Percentiles rank a stretch among this genome's conserved stretches.
Evolutionary conservation across 2,329 filamentous ascomycete genomes (phyloP).

Genomic region (Mycocentrospora acerina): DNA sequence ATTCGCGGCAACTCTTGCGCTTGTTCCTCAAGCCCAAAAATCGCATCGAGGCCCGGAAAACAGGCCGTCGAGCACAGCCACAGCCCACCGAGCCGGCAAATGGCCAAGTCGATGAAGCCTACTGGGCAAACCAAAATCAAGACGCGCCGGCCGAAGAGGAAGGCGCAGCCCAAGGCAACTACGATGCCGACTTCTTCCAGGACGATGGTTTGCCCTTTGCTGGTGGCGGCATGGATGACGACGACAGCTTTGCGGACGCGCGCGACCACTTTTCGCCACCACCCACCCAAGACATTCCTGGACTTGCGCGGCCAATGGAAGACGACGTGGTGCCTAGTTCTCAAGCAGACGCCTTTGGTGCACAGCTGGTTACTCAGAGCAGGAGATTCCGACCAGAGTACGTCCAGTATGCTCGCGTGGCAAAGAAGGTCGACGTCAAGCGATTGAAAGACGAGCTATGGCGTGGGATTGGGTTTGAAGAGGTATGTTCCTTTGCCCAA

Average conservation of each 20-base stretch:
- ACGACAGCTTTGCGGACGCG: slow-evolving; percentile 75
- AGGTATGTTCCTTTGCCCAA: slow-evolving; percentile 26
- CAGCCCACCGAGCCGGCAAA: slow-evolving; percentile 56
- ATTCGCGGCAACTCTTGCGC: slow-evolving; percentile 82
- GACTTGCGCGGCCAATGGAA: slow-evolving; percentile 22
- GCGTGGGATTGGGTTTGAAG: slow-evolving; percentile 59
- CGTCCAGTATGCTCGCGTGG: slow-evolving; percentile 65
- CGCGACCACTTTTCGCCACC: slow-evolving; percentile 75
- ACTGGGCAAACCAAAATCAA: slow-evolving; percentile 70
- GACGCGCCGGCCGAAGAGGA: slow-evolving; percentile 52
- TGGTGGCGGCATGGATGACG: slow-evolving; percentile 64
- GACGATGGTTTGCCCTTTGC: slow-evolving; percentile 76
- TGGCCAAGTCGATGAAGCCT: slow-evolving; percentile 89
- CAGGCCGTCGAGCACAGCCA: slow-evolving; percentile 29
- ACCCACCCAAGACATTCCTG: slow-evolving; percentile 53
- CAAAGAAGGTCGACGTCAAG: slow-evolving; percentile 68
- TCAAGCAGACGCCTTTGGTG: slow-evolving; percentile 60
- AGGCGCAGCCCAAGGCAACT: slow-evolving; percentile 69
- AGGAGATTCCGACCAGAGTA: slow-evolving; percentile 63
- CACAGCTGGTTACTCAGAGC: slow-evolving; percentile 63
- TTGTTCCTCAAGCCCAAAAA: slow-evolving; percentile 96
- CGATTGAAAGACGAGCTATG: slow-evolving; percentile 67
- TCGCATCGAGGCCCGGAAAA: slow-evolving; percentile 69
- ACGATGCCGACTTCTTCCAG: slow-evolving; percentile 97
- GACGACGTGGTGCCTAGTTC: slow-evolving; percentile 55